These are phyloP conservation scores for Mycena polygramma DNA, from an alignment of 768 basidiomycete species.

Conservation along the genomic window DNA sequence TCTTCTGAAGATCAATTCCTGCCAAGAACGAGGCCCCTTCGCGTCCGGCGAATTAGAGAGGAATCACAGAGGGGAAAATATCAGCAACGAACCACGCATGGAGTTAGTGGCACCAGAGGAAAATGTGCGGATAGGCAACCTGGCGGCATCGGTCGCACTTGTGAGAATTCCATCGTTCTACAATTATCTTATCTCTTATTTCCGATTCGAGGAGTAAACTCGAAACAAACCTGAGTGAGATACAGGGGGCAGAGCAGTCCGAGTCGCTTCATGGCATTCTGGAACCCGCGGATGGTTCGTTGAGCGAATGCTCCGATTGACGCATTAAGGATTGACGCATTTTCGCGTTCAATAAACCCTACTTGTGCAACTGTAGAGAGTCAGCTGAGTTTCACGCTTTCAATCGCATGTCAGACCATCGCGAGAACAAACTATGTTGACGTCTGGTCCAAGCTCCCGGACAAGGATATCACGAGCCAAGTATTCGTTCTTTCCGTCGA, in stretches of 20 bases:
- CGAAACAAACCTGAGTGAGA: conserved; percentile 55
- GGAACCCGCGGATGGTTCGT: conserved; percentile 67
- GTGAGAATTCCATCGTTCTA: conserved; percentile 70
- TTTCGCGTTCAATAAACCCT: conserved; percentile 74
- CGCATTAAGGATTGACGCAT: conserved; percentile 77
- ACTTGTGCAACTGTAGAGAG: conserved; percentile 61
- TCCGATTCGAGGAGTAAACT: not conserved
- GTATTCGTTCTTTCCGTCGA: conserved; percentile 49
- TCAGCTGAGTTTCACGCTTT: not conserved
- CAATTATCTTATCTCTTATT: too few species aligned
- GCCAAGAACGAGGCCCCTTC: conserved; percentile 71
- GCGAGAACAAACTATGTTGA: conserved; percentile 66
- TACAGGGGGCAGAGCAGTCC: conserved; percentile 64
- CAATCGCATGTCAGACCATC: conserved; percentile 47
- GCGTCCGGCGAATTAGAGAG: not conserved
- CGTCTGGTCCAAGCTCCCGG: conserved; percentile 51
- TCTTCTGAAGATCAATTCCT: conserved; percentile 44
- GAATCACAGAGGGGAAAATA: not conserved
- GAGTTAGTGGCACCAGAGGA: conserved; percentile 76
- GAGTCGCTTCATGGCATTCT: conserved; percentile 61
- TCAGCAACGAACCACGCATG: conserved; percentile 56
- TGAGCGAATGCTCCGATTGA: conserved; percentile 72
- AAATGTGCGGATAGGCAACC: conserved; percentile 74
- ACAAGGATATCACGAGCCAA: conserved; percentile 45
- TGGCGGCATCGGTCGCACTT: conserved; percentile 61